A percentile compares a stretch with the other conserved stretches of the same genome.
Evolutionary conservation across 495 filamentous ascomycete species (phyloP).

Genomic region (Articulospora tetracladia): DNA sequence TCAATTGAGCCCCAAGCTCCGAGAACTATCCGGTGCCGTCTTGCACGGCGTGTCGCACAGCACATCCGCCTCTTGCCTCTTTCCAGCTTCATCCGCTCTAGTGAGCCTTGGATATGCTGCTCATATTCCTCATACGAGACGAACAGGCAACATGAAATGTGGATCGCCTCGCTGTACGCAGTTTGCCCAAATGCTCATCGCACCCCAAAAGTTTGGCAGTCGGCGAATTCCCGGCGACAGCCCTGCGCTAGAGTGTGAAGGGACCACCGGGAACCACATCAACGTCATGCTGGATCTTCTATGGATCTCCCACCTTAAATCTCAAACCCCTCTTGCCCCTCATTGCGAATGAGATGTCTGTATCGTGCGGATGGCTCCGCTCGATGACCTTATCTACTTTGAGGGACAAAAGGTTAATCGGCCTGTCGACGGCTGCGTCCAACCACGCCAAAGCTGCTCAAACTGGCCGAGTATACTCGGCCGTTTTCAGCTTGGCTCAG

Average conservation of each 20-base stretch:
- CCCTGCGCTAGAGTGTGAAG: conserved; percentile 4
- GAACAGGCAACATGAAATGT: conserved; percentile 10
- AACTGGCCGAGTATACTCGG: neutral
- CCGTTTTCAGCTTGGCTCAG: conserved; percentile 6
- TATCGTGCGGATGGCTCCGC: conserved; percentile 1
- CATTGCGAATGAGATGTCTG: neutral
- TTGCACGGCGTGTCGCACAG: too few species aligned
- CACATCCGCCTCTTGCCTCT: too few species aligned
- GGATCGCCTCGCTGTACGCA: conserved; percentile 4
- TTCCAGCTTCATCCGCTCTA: too few species aligned
- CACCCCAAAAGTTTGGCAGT: neutral
- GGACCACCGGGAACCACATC: neutral
- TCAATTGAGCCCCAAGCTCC: neutral
- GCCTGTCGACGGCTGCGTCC: neutral
- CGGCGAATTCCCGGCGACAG: conserved; percentile 8
- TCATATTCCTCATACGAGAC: neutral
- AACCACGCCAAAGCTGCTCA: neutral
- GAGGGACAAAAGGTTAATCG: neutral
- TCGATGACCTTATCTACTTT: conserved; percentile 12
- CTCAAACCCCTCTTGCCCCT: conserved; percentile 3
- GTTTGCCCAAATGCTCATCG: neutral
- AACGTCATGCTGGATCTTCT: conserved; percentile 13
- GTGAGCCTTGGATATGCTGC: too few species aligned
- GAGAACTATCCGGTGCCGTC: neutral
- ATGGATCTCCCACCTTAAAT: neutral